These are phyloP conservation scores for Calonectria crousiana DNA, from an alignment of 2,329 filamentous ascomycete genomes.

Conservation along the genomic window DNA sequence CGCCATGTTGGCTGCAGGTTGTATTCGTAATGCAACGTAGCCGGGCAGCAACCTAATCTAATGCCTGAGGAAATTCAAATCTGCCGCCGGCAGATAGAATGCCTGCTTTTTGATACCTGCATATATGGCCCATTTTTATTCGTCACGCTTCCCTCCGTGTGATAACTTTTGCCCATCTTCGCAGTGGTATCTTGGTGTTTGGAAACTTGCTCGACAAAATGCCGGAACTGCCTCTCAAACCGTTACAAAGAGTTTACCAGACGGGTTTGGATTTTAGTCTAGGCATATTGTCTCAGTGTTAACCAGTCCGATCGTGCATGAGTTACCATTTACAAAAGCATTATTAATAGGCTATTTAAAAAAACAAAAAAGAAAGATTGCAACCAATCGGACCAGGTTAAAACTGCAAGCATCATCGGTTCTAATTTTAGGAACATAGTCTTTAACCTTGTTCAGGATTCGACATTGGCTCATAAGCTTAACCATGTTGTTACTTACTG, in stretches of 20 bases:
- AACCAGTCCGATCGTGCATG: neutral
- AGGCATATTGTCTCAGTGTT: neutral
- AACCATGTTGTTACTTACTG: neutral
- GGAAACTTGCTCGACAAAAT: neutral
- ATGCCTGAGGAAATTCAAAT: neutral
- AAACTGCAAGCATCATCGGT: neutral
- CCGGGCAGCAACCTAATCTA: neutral
- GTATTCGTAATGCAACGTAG: neutral
- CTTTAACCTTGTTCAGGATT: neutral
- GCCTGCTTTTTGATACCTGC: neutral
- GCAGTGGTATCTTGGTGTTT: neutral
- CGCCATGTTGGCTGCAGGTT: neutral
- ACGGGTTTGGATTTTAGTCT: neutral
- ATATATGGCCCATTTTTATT: neutral
- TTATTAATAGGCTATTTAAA: neutral
- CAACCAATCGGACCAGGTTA: neutral
- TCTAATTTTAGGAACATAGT: neutral
- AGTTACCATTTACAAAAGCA: neutral
- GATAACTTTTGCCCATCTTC: neutral
- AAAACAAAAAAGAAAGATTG: neutral
- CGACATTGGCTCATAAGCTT: neutral
- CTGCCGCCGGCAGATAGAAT: neutral
- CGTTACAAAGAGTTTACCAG: neutral
- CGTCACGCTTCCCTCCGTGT: neutral
- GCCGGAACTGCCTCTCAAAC: neutral